A percentile compares a stretch with the other conserved stretches of the same genome.
Evolutionary conservation across 169 alveolate genomes (phyloP).

Genomic region (Sarcocystis neurona): DNA sequence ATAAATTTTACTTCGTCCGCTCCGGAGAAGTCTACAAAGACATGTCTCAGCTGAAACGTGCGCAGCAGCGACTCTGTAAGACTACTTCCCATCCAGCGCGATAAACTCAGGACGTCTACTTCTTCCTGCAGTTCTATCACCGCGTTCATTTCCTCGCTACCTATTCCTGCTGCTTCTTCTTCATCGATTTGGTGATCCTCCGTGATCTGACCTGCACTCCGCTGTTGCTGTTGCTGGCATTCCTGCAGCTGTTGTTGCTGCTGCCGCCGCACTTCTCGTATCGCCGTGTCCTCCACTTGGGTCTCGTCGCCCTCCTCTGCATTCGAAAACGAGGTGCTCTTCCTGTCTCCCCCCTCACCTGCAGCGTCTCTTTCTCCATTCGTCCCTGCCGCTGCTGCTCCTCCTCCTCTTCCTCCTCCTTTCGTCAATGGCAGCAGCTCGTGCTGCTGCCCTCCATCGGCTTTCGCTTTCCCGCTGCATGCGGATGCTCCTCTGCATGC

Average conservation of each 20-base stretch:
- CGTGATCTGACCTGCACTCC: too few species aligned
- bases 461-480: neutral
- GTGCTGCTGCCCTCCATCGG: constrained; percentile 10
- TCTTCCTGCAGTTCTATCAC: neutral
- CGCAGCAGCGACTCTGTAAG: constrained; percentile 37
- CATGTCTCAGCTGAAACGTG: constrained; percentile 22
- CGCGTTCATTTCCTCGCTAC: neutral
- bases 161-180: neutral
- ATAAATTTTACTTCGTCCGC: neutral
- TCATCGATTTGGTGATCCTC: neutral
- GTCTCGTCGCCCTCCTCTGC: neutral
- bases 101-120: neutral
- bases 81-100: constrained; percentile 34
- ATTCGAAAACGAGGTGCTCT: neutral
- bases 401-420: constrained; percentile 13
- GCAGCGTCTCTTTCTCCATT: neutral
- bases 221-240: too few species aligned
- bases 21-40: neutral
- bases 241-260: too few species aligned
- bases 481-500: neutral
- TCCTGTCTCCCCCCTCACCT: neutral
- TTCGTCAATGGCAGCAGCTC: too few species aligned
- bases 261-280: too few species aligned
- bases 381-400: neutral
- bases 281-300: neutral